These are phyloP conservation scores for Rhynchospora pubera DNA, from an alignment of 176 grass and related monocot genomes.

Conservation along the genomic window DNA sequence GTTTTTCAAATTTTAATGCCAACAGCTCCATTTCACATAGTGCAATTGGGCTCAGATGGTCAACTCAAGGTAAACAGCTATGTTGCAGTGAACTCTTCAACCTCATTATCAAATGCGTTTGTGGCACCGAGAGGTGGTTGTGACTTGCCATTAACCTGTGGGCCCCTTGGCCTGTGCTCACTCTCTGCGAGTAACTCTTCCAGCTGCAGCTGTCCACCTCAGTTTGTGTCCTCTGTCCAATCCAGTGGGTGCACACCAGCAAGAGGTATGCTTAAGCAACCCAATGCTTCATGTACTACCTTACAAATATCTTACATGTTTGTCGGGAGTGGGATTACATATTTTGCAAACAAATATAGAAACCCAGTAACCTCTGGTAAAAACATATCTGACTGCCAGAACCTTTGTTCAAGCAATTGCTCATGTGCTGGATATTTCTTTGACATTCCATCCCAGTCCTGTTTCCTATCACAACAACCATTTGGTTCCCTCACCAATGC, in stretches of 20 bases:
- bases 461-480: slow-evolving; percentile 34
- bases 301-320: slow-evolving; percentile 16
- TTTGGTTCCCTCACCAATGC: not conserved
- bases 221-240: slow-evolving; percentile 7
- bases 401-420: slow-evolving; percentile 51
- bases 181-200: slow-evolving; percentile 17
- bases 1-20: slow-evolving; percentile 1
- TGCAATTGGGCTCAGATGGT: slow-evolving; percentile 28
- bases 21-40: not conserved
- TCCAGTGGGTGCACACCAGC: slow-evolving; percentile 29
- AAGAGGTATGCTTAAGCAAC: not conserved
- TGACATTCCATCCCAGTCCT: slow-evolving; percentile 8
- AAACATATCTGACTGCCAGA: slow-evolving; percentile 34
- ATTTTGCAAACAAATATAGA: slow-evolving; percentile 59
- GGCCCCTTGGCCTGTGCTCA: slow-evolving; percentile 31
- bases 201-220: slow-evolving; percentile 24
- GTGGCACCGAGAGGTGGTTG: not conserved
- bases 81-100: not conserved
- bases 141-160: slow-evolving; percentile 30
- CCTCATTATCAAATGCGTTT: not conserved
- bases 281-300: not conserved
- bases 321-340: slow-evolving; percentile 26
- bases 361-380: slow-evolving; percentile 19
- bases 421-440: slow-evolving; percentile 42
- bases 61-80: slow-evolving; percentile 25